phyloP scores from a whole-genome alignment of 768 basidiomycete genomes.

The Porpolomopsis calyptriformis region DNA sequence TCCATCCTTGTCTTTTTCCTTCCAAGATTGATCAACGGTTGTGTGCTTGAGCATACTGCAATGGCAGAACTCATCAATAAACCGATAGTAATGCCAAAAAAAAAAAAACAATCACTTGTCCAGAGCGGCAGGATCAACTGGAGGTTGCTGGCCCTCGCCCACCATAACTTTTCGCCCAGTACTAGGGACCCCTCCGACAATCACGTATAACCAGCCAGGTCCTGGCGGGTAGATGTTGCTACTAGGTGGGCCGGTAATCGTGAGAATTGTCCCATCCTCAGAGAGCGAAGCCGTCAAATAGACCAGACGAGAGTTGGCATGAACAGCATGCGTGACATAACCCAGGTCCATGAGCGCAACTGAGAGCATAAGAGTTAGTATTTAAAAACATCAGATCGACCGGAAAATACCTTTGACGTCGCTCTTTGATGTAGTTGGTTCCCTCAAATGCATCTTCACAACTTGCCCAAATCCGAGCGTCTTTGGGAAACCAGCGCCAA shows the following conservation, averaged over 20 bases:
- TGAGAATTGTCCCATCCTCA: conserved; percentile 35
- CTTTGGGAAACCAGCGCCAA: conserved; percentile 22
- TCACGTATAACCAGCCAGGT: conserved; percentile 65
- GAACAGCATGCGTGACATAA: conserved; percentile 69
- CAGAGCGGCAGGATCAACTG: conserved; percentile 43
- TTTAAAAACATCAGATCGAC: not conserved
- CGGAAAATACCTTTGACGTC: conserved; percentile 39
- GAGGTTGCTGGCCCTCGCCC: conserved; percentile 53
- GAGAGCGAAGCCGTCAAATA: conserved; percentile 39
- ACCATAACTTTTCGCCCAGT: conserved; percentile 53
- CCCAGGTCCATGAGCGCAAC: conserved; percentile 75
- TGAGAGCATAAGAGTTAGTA: conserved; percentile 17
- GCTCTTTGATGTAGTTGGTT: conserved; percentile 22
- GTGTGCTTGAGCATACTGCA: conserved; percentile 40
- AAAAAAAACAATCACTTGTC: conserved; percentile 39
- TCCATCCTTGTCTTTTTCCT: conserved; percentile 21
- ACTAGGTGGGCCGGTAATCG: conserved; percentile 54
- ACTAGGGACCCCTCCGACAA: conserved; percentile 58
- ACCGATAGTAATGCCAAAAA: not conserved
- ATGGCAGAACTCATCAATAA: not conserved
- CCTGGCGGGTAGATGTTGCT: conserved; percentile 67
- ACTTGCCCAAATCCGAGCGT: conserved; percentile 36
- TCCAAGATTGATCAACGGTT: conserved; percentile 40
- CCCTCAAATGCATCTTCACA: conserved; percentile 36
- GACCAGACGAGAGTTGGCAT: conserved; percentile 68